A percentile compares a stretch with the other conserved stretches of the same genome.
Evolutionary conservation across 2,329 filamentous ascomycete species (phyloP).

Genomic region (Cladorrhinum sp.): DNA sequence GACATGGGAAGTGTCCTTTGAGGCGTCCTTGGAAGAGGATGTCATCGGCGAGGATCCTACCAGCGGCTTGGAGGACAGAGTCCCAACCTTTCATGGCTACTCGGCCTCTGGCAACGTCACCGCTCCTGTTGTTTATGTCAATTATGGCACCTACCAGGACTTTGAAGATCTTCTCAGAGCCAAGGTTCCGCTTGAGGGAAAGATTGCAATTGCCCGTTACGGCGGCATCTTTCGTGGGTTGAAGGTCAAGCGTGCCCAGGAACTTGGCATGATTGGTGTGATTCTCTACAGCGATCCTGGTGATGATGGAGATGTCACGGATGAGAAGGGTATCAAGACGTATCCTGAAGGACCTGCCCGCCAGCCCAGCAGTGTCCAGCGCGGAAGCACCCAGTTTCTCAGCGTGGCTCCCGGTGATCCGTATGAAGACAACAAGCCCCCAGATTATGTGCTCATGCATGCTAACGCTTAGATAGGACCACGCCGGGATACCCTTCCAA

Average conservation of each 20-base stretch:
- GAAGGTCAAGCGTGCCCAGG: slow-evolving; percentile 89
- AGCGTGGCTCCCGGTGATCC: slow-evolving; percentile 71
- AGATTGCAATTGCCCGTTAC: slow-evolving; percentile 85
- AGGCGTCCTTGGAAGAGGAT: slow-evolving; percentile 81
- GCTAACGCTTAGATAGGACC: slow-evolving; percentile 46
- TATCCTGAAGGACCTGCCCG: slow-evolving; percentile 87
- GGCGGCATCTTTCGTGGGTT: slow-evolving; percentile 83
- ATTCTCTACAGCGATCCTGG: slow-evolving; percentile 87
- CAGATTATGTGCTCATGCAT: not conserved
- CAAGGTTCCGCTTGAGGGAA: slow-evolving; percentile 73
- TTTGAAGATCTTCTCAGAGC: slow-evolving; percentile 76
- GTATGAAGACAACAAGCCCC: slow-evolving; percentile 27
- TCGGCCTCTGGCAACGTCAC: slow-evolving; percentile 91
- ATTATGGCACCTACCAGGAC: slow-evolving; percentile 84
- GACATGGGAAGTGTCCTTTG: slow-evolving; percentile 64
- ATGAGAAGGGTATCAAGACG: slow-evolving; percentile 71
- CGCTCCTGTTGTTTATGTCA: slow-evolving; percentile 80
- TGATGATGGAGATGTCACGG: slow-evolving; percentile 78
- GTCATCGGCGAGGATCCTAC: slow-evolving; percentile 80
- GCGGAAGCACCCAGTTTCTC: slow-evolving; percentile 81
- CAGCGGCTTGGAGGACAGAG: slow-evolving; percentile 64
- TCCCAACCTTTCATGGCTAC: slow-evolving; percentile 94
- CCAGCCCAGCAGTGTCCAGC: slow-evolving; percentile 83
- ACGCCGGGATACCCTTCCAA: slow-evolving; percentile 93
- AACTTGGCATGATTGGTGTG: slow-evolving; percentile 82